Conservation (phyloP, 1,284 basidiomycete species). For the Golubevia sp. region DNA sequence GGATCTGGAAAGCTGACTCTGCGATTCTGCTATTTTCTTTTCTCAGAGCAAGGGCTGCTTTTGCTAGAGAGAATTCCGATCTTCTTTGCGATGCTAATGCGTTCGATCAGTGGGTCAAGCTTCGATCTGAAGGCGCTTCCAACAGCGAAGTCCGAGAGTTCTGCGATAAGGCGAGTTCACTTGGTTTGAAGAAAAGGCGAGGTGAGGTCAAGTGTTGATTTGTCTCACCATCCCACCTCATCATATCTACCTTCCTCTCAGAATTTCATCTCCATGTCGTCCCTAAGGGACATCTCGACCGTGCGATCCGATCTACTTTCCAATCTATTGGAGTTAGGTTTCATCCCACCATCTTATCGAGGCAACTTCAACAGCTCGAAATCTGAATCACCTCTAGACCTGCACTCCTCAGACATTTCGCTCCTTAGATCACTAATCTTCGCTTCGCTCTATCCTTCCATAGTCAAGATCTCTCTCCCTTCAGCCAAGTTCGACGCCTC, state of each 20-base stretch:
- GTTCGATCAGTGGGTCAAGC: constrained; percentile 71
- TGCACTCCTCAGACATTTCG: constrained; percentile 23
- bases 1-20: background rate
- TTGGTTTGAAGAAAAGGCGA: background rate
- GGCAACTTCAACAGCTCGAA: constrained; percentile 54
- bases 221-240: background rate
- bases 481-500: constrained; percentile 45
- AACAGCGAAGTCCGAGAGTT: constrained; percentile 69
- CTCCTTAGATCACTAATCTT: constrained; percentile 42
- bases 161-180: constrained; percentile 72
- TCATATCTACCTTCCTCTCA: constrained; percentile 48
- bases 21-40: background rate
- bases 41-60: constrained; percentile 71
- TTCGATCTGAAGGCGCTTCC: constrained; percentile 67
- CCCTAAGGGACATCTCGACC: constrained; percentile 79
- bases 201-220: background rate
- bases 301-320: constrained; percentile 78
- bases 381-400: background rate
- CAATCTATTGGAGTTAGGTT: constrained; percentile 75
- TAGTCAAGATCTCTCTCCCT: constrained; percentile 43
- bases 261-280: constrained; percentile 80
- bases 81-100: constrained; percentile 80
- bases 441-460: constrained; percentile 66
- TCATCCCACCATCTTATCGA: constrained; percentile 65
- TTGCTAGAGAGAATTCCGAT: constrained; percentile 78